A percentile compares a stretch with the other conserved stretches of the same genome.
Conservation (phyloP, 2,329 filamentous ascomycete genomes). For the Verticillium nubilum region DNA sequence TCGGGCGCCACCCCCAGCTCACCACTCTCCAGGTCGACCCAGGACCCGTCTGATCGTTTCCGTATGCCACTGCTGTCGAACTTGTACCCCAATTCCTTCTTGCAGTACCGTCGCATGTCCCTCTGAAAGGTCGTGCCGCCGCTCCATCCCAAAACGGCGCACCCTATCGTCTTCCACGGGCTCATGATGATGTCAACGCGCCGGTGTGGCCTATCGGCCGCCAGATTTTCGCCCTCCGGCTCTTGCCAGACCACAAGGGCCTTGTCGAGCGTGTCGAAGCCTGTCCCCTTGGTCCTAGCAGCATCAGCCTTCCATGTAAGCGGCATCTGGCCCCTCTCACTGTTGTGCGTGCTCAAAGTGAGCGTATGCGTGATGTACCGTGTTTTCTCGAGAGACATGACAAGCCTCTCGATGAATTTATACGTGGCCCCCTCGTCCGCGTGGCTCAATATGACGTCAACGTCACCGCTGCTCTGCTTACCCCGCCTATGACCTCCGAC, state of each 20-base stretch:
- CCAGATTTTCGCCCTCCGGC: conserved; percentile 27
- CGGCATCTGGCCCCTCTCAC: conserved; percentile 63
- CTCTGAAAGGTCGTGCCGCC: conserved; percentile 87
- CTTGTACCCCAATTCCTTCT: conserved; percentile 66
- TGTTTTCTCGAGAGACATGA: conserved; percentile 62
- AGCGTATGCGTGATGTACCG: conserved; percentile 79
- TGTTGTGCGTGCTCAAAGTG: conserved; percentile 62
- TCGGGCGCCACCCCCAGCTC: conserved; percentile 44
- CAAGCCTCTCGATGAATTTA: conserved; percentile 66
- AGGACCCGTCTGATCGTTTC: conserved; percentile 56
- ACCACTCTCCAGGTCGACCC: conserved; percentile 66
- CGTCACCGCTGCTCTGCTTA: conserved; percentile 69
- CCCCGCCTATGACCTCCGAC: conserved; percentile 81
- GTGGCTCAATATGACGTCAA: conserved; percentile 81
- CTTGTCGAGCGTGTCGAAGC: conserved; percentile 88
- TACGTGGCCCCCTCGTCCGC: conserved; percentile 63
- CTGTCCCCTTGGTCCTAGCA: conserved; percentile 33
- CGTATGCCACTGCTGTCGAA: conserved; percentile 89
- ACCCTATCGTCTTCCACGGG: conserved; percentile 85
- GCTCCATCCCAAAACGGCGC: conserved; percentile 82
- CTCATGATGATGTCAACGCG: conserved; percentile 89
- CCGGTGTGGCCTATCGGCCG: conserved; percentile 51
- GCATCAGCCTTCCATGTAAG: conserved; percentile 45
- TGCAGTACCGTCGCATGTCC: conserved; percentile 77
- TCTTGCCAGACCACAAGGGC: conserved; percentile 90